A percentile compares a stretch with the other conserved stretches of the same genome.
Conservation (phyloP, 495 filamentous ascomycete species). For the Penicillium angulare region DNA sequence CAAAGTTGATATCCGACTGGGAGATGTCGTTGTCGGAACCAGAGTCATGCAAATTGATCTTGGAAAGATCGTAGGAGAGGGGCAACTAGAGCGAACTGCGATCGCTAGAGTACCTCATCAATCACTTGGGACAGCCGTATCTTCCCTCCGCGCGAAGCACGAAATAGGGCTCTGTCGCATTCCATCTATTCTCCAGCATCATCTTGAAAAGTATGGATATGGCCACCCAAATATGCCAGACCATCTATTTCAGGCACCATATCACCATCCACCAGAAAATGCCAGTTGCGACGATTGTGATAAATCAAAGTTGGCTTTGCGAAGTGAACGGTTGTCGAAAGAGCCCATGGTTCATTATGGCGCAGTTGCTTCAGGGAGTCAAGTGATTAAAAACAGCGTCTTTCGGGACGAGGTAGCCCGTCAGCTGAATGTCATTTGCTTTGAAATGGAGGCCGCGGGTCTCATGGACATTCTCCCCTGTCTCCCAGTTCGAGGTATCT, state of each 20-base stretch:
- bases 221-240: constrained; percentile 13
- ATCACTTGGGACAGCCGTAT: constrained; percentile 14
- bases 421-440: constrained; percentile 31
- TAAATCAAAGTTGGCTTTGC: constrained; percentile 4
- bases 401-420: constrained; percentile 28
- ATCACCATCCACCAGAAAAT: constrained; percentile 6
- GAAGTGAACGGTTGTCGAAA: constrained; percentile 3
- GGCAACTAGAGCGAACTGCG: constrained; percentile 15
- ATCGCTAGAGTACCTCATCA: constrained; percentile 6
- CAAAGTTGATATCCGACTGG: constrained; percentile 27
- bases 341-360: constrained; percentile 36
- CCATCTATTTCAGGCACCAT: constrained; percentile 18
- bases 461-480: constrained; percentile 28
- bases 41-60: constrained; percentile 45
- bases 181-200: constrained; percentile 21
- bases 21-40: constrained; percentile 31
- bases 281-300: constrained; percentile 12
- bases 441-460: constrained; percentile 54
- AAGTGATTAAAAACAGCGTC: constrained; percentile 34
- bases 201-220: constrained; percentile 8
- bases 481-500: too few species aligned
- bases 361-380: constrained; percentile 40
- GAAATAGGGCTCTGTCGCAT: constrained; percentile 13
- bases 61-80: constrained; percentile 28
- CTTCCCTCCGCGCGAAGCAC: constrained; percentile 24